phyloP scores from a whole-genome alignment of 2,329 filamentous ascomycete genomes.

The Colletotrichum truncatum region DNA sequence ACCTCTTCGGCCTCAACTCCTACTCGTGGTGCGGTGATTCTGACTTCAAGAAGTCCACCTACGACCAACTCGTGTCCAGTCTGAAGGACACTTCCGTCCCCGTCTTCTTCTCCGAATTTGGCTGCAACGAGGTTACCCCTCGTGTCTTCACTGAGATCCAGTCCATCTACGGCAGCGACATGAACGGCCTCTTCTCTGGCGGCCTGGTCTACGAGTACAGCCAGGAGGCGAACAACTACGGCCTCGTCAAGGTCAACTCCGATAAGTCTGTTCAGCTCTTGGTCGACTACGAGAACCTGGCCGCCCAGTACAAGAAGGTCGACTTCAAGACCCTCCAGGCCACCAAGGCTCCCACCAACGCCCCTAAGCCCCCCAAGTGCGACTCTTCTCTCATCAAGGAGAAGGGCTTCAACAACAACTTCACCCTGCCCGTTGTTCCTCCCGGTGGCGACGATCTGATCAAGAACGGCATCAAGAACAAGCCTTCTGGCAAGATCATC shows the following conservation, averaged over 20 bases:
- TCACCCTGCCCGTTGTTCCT: conserved; percentile 77
- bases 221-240: conserved; percentile 73
- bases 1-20: conserved; percentile 80
- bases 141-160: conserved; percentile 81
- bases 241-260: conserved; percentile 69
- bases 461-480: conserved; percentile 74
- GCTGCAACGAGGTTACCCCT: conserved; percentile 78
- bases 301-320: conserved; percentile 78
- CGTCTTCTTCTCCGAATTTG: conserved; percentile 84
- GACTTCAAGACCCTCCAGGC: conserved; percentile 75
- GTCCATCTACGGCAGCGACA: conserved; percentile 75
- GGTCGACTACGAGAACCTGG: conserved; percentile 77
- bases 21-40: conserved; percentile 78
- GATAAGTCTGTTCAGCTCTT: conserved; percentile 68
- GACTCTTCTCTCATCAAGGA: conserved; percentile 71
- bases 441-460: conserved; percentile 77
- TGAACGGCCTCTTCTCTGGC: conserved; percentile 75
- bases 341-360: conserved; percentile 64
- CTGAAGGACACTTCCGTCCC: conserved; percentile 75
- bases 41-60: conserved; percentile 70
- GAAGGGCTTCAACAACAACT: conserved; percentile 78
- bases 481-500: conserved; percentile 74
- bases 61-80: conserved; percentile 69
- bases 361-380: conserved; percentile 69
- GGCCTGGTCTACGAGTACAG: conserved; percentile 86